A percentile compares a stretch with the other conserved stretches of the same genome.
phyloP scores from a whole-genome alignment of 2,329 filamentous ascomycete genomes.

The Fusarium sp. region DNA sequence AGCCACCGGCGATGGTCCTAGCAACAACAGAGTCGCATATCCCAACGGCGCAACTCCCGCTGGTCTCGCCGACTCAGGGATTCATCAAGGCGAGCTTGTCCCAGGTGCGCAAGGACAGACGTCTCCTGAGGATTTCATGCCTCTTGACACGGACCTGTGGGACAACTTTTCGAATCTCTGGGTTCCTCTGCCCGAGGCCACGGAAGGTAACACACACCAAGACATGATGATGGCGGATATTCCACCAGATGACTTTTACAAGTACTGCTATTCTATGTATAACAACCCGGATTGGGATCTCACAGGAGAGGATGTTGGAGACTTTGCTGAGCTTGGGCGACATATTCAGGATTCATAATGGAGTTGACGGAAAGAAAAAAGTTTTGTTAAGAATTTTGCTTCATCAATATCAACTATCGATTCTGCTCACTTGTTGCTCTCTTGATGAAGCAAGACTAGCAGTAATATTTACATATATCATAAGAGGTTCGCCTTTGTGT shows the following conservation, averaged over 20 bases:
- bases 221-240: conserved; percentile 47
- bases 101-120: conserved; percentile 24
- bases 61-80: conserved; percentile 7
- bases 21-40: not conserved
- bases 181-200: conserved; percentile 39
- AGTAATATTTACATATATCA: not conserved
- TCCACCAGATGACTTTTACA: conserved; percentile 47
- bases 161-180: conserved; percentile 49
- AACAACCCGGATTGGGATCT: conserved; percentile 50
- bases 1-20: conserved; percentile 8
- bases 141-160: conserved; percentile 47
- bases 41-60: conserved; percentile 24
- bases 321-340: conserved; percentile 48
- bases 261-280: conserved; percentile 50
- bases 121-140: conserved; percentile 43
- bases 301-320: conserved; percentile 48
- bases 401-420: conserved; percentile 8
- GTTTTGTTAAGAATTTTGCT: conserved; percentile 16
- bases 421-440: not conserved
- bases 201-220: conserved; percentile 38
- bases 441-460: not conserved
- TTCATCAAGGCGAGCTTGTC: conserved; percentile 12
- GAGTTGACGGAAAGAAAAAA: conserved; percentile 13
- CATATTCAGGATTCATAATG: conserved; percentile 47
- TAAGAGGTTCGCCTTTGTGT: no score